Base-by-base conservation (phyloP, 805 yeast genomes). In the Candida boleticola region DNA sequence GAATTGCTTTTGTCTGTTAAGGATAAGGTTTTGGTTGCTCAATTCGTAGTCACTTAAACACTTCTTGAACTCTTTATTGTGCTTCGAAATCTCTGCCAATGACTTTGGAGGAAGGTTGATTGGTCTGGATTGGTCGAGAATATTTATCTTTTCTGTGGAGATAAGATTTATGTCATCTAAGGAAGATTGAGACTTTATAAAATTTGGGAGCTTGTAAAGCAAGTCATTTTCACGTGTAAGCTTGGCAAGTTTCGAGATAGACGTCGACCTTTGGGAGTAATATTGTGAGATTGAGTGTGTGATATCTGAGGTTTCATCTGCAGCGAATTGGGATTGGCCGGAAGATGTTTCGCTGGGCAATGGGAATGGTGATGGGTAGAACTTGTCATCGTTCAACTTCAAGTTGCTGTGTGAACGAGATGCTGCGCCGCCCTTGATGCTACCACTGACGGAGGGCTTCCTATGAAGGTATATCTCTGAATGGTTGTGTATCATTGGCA, bases 21-120 rank as follows among this genome's bases (percentile, higher is more conserved):
- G 49, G 44, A 7, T 53, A 40, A 9, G 60, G 40, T 38, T 36
- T 16, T 69, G 63, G 16, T 58, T 43, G 29, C 53, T 57, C 11
- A 65, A 40, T 32, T 71, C 72, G 33, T 66, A 66, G 48, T 60
- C 71, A 14, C 68, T 57, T 37, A 78, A 67, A 21, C 26, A 71
- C 49, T 60, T 65, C 67, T 36, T 71, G 42, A 82, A 73, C 53
- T 82, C 82, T 37, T 63, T 67, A 50, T 80, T 81, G 53, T 83
- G 90, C 43, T 68, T 68, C 26, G 64, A 56, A 32, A 72, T 72
- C 52, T 83, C 90, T 10, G 54, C 57, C 3, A 63, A 53, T 30
- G 69, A 65, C 55, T 83, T 83, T 4, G 89, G 89, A 4, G 90
- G 90, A 35, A 82, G 58, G 76, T 87, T 80, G 38, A 80, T 74